Base-by-base conservation (phyloP, 164 flowering plant species). In the Vitis riparia region DNA sequence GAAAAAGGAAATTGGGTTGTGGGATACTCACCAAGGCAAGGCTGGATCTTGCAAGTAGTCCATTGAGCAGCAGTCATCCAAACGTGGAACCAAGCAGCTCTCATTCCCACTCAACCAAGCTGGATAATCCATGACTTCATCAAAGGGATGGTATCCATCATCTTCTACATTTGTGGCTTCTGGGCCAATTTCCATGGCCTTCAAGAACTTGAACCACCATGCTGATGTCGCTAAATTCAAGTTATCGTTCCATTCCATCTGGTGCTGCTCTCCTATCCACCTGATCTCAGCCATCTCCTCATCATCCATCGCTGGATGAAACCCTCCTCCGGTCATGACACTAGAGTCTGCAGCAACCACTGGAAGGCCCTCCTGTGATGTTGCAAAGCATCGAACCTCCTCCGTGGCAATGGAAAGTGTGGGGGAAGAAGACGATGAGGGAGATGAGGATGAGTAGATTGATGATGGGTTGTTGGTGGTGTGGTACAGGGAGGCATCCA, bases 201-300 rank as follows among this genome's bases (percentile, higher is more conserved):
- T 88, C 73, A 86, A 73, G 75, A 83, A 88, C 82, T 88, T 86
- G 62, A 84, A 88, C 98, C 99, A 95, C 86, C 97, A 83, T 0
- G 98, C 97, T 11, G 97, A 93, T 3, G 88, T 86, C 8, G 88
- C 86, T 74, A 91, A 75, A 79, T 83, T 88, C 83, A 91, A 57
- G 3, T 80, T 85, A 69, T 93, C 98, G 68, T 87, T 83, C 98
- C 92, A 93, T 69, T 89, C 97, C 87, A 91, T 88, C 77, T 91
- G 85, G 68, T 91, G 91, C 58, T 87, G 85, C 72, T 91, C 92
- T 7, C 99, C 99, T 15, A 90, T 75, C 16, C 91, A 89, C 51
- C 86, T 82, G 37, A 95, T 91, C 90, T 90, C 92, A 1, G 87
- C 92, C 81, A 95, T 87, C 76, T 82, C 97, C 71, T 88, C 85